Evolutionary conservation across 257 asterid genomes (phyloP), one percentile per base, ranked within the genome.

Genomic region (Solanum pimpinellifolium): DNA sequence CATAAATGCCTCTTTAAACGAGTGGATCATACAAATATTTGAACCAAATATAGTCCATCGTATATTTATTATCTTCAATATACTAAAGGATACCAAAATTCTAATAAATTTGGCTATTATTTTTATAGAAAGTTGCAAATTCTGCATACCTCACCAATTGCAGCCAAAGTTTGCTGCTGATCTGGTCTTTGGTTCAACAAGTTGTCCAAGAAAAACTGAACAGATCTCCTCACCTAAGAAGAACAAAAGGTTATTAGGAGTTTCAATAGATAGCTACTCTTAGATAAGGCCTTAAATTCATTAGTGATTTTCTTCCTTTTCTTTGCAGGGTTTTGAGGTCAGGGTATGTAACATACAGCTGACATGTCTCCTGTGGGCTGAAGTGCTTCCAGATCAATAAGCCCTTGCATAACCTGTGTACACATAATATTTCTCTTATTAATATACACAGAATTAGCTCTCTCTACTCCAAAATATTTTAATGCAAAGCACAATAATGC

Each of bases 311-410:
- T 46, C 60, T 27, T 46, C 39, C 84, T 25, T 78, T 46, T 46
- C 13, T 16, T 46, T 27, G 41, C 27, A 62, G 69, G 42, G 85
- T 3, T 18, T 49, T 2, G 46, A 65, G 69, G 69, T 47, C 27
- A 29, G 85, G 69, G 4, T 44, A 31, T 88, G 83, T 29, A 74
- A 65, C 93, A 49, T 91, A 97, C 99, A 23, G 99, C 88, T 69
- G 98, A 85, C 97, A 97, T 23, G 91, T 97, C 99, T 66, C 99
- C 99, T 12, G 98, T 97, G 70, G 99, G 99, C 92, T 94, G 98
- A 92, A 97, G 99, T 27, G 99, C 99, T 90, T 94, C 98, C 52
- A 97, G 98, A 89, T 94, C 99, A 73, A 94, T 94, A 78, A 97
- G 98, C 76, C 93, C 88, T 88, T 92, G 97, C 92, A 95, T 94